These are phyloP conservation scores for Phialocephala subalpina DNA, from an alignment of 2,329 filamentous ascomycete species.

Conservation along the genomic window DNA sequence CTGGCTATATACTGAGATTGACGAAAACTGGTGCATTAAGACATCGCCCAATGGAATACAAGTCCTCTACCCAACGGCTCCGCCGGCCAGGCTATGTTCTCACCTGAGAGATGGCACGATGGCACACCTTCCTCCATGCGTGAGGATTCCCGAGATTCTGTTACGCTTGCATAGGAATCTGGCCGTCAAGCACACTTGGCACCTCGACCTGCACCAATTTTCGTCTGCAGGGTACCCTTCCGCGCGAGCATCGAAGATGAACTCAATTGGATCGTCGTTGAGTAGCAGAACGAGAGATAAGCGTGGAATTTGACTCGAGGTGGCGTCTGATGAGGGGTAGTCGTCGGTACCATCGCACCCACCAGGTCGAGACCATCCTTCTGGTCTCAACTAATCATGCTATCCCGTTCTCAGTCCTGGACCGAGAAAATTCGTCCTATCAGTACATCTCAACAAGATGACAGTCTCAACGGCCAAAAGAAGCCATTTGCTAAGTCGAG, in stretches of 20 bases:
- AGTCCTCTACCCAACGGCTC: not conserved
- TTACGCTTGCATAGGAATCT: conserved; percentile 1
- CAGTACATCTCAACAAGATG: not conserved
- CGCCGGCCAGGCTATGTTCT: not conserved
- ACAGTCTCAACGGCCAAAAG: not conserved
- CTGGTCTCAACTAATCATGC: conserved; percentile 1
- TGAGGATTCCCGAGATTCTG: conserved; percentile 2
- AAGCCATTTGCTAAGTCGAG: not conserved
- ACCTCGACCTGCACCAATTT: not conserved
- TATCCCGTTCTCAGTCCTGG: not conserved
- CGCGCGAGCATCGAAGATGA: not conserved
- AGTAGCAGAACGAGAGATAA: not conserved
- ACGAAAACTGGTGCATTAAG: not conserved
- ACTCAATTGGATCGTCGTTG: conserved; percentile 6
- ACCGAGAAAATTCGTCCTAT: not conserved
- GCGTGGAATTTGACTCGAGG: not conserved
- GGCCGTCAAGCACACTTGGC: conserved; percentile 2
- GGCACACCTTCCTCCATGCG: conserved; percentile 1
- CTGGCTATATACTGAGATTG: not conserved
- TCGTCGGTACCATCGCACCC: not conserved
- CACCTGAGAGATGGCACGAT: not conserved
- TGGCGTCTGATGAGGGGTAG: conserved; percentile 6
- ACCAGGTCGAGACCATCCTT: not conserved
- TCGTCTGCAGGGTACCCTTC: not conserved
- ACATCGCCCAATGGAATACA: not conserved